phyloP scores from a whole-genome alignment of 345 rosid species.

The Camelina neglecta region DNA sequence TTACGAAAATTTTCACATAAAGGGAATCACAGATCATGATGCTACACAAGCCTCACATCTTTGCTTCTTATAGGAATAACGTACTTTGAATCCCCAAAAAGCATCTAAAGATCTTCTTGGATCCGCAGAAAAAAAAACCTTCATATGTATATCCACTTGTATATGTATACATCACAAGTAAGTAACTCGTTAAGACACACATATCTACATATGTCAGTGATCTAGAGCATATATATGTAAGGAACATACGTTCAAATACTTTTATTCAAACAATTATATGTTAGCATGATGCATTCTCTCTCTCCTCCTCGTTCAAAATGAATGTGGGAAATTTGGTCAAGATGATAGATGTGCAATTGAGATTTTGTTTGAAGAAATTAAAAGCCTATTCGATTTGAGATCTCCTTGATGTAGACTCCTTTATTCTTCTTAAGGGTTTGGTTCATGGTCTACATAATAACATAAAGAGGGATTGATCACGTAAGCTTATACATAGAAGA shows the following conservation, averaged over 20 bases:
- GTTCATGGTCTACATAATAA: slow-evolving; percentile 17
- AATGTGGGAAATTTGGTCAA: slow-evolving; percentile 28
- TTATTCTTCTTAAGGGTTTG: slow-evolving; percentile 27
- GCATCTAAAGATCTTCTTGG: slow-evolving; percentile 65
- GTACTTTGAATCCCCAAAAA: slow-evolving; percentile 56
- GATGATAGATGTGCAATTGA: slow-evolving; percentile 23
- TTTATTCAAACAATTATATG: neutral
- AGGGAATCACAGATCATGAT: slow-evolving; percentile 39
- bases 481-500: slow-evolving; percentile 1
- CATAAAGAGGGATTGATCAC: slow-evolving; percentile 1
- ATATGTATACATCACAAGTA: slow-evolving; percentile 40
- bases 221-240: slow-evolving; percentile 15
- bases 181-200: slow-evolving; percentile 42
- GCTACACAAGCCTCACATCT: slow-evolving; percentile 47
- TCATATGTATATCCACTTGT: slow-evolving; percentile 5
- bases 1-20: slow-evolving; percentile 39
- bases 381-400: slow-evolving; percentile 51
- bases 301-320: slow-evolving; percentile 20
- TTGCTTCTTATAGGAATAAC: slow-evolving; percentile 60
- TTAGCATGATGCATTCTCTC: slow-evolving; percentile 28
- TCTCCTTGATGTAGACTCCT: slow-evolving; percentile 58
- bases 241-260: slow-evolving; percentile 11
- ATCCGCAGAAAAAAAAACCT: slow-evolving; percentile 44
- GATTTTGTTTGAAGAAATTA: slow-evolving; percentile 46
- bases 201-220: slow-evolving; percentile 35